phyloP scores from a whole-genome alignment of 805 yeast species.

The Candida jianshihensis region DNA sequence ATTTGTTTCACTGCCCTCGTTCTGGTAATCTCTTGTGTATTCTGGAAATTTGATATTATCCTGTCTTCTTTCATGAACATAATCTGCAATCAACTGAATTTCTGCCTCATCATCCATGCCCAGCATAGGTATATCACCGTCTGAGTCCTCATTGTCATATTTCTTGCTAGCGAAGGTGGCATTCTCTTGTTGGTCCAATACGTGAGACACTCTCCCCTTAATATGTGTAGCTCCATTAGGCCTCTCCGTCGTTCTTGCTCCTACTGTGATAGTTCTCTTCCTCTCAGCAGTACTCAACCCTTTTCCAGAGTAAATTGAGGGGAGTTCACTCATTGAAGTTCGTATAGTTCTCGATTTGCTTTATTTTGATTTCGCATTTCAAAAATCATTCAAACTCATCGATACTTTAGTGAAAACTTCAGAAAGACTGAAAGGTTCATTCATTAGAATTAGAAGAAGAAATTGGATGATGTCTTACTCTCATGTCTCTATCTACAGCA shows the following conservation, averaged over 20 bases:
- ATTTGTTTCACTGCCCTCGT: constrained; percentile 1
- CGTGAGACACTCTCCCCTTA: constrained; percentile 19
- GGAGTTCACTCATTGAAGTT: constrained; percentile 12
- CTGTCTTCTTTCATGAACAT: constrained; percentile 23
- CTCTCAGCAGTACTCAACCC: constrained; percentile 16
- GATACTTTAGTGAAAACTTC: too few species aligned
- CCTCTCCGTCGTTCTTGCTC: constrained; percentile 10
- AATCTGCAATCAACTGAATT: constrained; percentile 36
- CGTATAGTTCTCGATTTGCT: background rate
- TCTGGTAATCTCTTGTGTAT: background rate
- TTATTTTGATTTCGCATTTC: background rate
- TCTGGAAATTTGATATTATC: background rate
- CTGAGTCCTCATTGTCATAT: constrained; percentile 7
- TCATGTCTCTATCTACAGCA: too few species aligned
- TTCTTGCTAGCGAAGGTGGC: background rate
- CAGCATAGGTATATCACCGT: constrained; percentile 42
- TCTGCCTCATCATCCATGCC: constrained; percentile 41
- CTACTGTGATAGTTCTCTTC: constrained; percentile 12
- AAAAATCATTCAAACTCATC: too few species aligned
- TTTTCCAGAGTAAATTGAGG: constrained; percentile 18
- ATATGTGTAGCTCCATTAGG: constrained; percentile 21
- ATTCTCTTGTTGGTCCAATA: constrained; percentile 1
- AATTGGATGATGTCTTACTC: too few species aligned
- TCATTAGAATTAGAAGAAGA: background rate
- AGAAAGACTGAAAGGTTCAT: background rate